A percentile compares a stretch with the other conserved stretches of the same genome.
Conservation (phyloP, 2,329 filamentous ascomycete genomes). For the Botryotinia narcissicola region DNA sequence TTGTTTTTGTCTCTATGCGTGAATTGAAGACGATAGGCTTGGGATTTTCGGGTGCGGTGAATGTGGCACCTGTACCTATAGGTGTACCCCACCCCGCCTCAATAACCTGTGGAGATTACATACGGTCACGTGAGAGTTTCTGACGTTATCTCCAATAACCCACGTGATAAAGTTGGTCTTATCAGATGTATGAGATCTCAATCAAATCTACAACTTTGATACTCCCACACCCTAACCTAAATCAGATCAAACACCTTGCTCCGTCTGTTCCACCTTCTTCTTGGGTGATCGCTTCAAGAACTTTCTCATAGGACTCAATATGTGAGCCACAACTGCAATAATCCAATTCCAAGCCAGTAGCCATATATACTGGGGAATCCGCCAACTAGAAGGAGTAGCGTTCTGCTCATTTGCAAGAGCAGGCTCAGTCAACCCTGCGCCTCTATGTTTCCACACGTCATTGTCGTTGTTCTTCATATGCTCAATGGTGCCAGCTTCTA, state of each 20-base stretch:
- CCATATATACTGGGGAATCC: background rate
- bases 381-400: background rate
- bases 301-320: background rate
- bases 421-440: background rate
- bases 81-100: background rate
- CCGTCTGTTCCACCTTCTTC: background rate
- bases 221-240: no score
- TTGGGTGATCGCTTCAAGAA: background rate
- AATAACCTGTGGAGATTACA: background rate
- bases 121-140: background rate
- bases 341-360: background rate
- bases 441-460: background rate
- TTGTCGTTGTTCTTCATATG: background rate
- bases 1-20: background rate
- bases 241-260: background rate
- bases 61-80: background rate
- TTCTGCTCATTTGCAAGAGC: background rate
- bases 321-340: no score
- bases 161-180: background rate
- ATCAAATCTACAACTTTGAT: background rate
- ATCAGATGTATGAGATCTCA: background rate
- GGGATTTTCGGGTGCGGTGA: background rate
- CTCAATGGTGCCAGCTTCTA: background rate
- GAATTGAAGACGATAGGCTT: no score
- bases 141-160: accelerated